Conservation (phyloP, 306 rosid genomes). For the Sophora flavescens region DNA sequence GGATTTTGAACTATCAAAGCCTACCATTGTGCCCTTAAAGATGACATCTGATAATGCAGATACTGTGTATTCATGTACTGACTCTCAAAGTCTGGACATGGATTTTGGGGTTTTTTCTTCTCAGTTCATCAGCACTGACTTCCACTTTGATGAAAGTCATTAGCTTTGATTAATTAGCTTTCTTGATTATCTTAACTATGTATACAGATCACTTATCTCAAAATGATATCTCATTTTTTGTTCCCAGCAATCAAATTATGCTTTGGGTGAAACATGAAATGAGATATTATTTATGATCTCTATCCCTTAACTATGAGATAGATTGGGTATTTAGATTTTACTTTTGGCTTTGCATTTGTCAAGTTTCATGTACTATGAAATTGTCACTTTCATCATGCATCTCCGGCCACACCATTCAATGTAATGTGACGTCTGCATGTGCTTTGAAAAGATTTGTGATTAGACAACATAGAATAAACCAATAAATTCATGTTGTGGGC, state of each 20-base stretch:
- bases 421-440: constrained; percentile 20
- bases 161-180: constrained; percentile 29
- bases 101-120: constrained; percentile 48
- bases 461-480: neutral
- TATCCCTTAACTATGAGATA: too few species aligned
- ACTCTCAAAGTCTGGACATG: constrained; percentile 38
- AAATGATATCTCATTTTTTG: too few species aligned
- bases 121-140: constrained; percentile 39
- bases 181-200: neutral
- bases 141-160: constrained; percentile 46
- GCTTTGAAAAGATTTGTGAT: constrained; percentile 21
- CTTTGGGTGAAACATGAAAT: too few species aligned
- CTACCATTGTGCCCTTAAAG: constrained; percentile 34
- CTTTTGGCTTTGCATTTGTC: constrained; percentile 7
- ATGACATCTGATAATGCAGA: constrained; percentile 38
- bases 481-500: neutral
- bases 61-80: constrained; percentile 49
- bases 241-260: too few species aligned
- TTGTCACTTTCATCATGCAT: neutral
- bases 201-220: too few species aligned
- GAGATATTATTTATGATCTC: too few species aligned
- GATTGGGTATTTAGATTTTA: constrained; percentile 25
- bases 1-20: constrained; percentile 54
- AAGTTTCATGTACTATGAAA: neutral
- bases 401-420: constrained; percentile 7